These are phyloP conservation scores for Xylaria sp. DNA, from an alignment of 2,329 filamentous ascomycete species.

Conservation along the genomic window DNA sequence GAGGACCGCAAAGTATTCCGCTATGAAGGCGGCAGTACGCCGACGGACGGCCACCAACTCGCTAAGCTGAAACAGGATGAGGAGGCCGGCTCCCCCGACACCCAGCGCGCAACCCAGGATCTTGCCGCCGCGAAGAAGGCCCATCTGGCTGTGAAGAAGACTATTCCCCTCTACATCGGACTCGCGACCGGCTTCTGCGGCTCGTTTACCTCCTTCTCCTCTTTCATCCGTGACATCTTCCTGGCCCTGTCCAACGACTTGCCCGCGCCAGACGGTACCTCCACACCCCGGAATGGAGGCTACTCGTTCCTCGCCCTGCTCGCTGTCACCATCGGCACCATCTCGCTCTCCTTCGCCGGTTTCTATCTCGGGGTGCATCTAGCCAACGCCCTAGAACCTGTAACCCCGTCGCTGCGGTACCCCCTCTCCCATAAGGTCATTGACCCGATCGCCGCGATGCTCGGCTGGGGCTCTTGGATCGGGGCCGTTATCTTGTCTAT, in stretches of 20 bases:
- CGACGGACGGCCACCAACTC: slow-evolving; percentile 46
- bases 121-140: slow-evolving; percentile 58
- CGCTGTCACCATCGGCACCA: slow-evolving; percentile 74
- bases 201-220: slow-evolving; percentile 88
- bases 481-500: slow-evolving; percentile 74
- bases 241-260: slow-evolving; percentile 79
- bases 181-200: slow-evolving; percentile 88
- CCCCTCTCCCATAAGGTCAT: slow-evolving; percentile 61
- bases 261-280: slow-evolving; percentile 52
- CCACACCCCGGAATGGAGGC: slow-evolving; percentile 66
- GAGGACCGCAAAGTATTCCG: slow-evolving; percentile 80
- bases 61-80: slow-evolving; percentile 46
- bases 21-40: slow-evolving; percentile 64
- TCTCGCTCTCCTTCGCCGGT: slow-evolving; percentile 72
- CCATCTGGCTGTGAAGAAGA: slow-evolving; percentile 75
- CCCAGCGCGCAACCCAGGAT: slow-evolving; percentile 35
- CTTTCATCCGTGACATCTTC: slow-evolving; percentile 81
- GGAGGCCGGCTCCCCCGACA: slow-evolving; percentile 40
- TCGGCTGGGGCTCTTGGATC: slow-evolving; percentile 79
- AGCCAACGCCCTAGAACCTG: slow-evolving; percentile 64
- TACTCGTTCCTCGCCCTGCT: slow-evolving; percentile 84
- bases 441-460: slow-evolving; percentile 66
- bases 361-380: slow-evolving; percentile 77
- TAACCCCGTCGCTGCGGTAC: slow-evolving; percentile 66
- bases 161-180: slow-evolving; percentile 85